Percentiles rank a stretch among this genome's conserved stretches.
Conservation (phyloP, 257 asterid species). For the Eucommia ulmoides region DNA sequence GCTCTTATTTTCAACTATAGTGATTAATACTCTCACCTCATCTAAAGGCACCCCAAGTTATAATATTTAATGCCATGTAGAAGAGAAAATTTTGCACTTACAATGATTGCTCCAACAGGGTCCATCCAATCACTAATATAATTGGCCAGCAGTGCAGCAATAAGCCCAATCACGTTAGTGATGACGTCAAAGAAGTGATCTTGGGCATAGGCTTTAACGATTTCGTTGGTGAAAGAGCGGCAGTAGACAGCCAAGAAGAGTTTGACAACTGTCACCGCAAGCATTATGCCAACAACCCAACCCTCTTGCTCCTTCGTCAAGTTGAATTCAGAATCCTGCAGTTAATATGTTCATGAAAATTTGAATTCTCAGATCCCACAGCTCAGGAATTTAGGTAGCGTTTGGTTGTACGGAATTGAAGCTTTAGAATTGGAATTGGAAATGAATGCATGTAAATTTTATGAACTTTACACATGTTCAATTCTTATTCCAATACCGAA, state of each 20-base stretch:
- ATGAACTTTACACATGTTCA: no score
- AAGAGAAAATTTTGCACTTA: slow-evolving; percentile 13
- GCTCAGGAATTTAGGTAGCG: no score
- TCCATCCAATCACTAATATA: slow-evolving; percentile 36
- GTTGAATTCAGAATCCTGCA: slow-evolving; percentile 24
- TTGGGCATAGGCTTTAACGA: slow-evolving; percentile 45
- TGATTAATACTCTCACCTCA: no score
- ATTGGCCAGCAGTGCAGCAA: slow-evolving; percentile 39
- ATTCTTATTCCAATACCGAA: no score
- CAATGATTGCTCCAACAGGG: slow-evolving; percentile 49
- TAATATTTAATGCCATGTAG: no score
- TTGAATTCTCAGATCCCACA: no score
- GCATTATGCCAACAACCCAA: slow-evolving; percentile 48
- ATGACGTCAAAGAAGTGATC: slow-evolving; percentile 45
- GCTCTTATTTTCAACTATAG: no score
- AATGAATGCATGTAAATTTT: no score
- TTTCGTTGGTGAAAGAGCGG: slow-evolving; percentile 45
- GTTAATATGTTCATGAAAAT: neutral
- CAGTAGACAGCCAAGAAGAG: slow-evolving; percentile 31
- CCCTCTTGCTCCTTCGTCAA: slow-evolving; percentile 35
- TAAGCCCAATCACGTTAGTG: slow-evolving; percentile 38
- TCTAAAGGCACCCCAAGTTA: no score
- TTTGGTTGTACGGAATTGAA: no score
- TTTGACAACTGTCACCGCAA: slow-evolving; percentile 37
- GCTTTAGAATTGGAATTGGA: no score